Conservation (phyloP, 306 rosid species). For the Begonia masoniana region DNA sequence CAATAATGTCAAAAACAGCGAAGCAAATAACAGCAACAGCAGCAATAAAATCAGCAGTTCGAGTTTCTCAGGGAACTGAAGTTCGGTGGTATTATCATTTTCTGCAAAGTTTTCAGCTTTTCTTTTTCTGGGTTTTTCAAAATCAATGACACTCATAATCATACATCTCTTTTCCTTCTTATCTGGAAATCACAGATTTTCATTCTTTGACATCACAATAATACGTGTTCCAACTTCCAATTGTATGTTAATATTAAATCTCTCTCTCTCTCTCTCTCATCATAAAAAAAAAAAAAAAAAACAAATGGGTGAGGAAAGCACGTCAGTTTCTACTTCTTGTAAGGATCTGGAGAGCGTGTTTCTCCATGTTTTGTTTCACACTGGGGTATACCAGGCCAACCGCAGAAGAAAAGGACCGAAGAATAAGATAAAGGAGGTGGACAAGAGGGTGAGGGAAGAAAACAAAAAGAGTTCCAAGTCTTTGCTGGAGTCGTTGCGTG, state of each 20-base stretch:
- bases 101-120: neutral
- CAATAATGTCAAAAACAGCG: conserved; percentile 8
- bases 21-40: conserved; percentile 19
- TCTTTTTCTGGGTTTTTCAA: too few species aligned
- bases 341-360: too few species aligned
- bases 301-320: too few species aligned
- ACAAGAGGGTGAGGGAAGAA: conserved; percentile 4
- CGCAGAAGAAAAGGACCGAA: neutral
- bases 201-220: conserved; percentile 18
- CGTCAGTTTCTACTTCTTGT: too few species aligned
- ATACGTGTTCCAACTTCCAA: conserved; percentile 9
- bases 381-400: too few species aligned
- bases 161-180: too few species aligned
- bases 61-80: conserved; percentile 20
- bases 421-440: conserved; percentile 3
- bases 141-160: too few species aligned
- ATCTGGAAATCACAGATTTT: conserved; percentile 8
- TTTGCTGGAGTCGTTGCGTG: conserved; percentile 14
- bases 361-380: too few species aligned
- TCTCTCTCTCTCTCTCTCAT: too few species aligned
- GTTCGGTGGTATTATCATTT: conserved; percentile 1
- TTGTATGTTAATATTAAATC: conserved; percentile 4
- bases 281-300: too few species aligned
- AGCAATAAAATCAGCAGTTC: conserved; percentile 23
- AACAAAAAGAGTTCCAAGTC: neutral